phyloP scores from a whole-genome alignment of 768 basidiomycete species.

The Antrodiella citrinella region DNA sequence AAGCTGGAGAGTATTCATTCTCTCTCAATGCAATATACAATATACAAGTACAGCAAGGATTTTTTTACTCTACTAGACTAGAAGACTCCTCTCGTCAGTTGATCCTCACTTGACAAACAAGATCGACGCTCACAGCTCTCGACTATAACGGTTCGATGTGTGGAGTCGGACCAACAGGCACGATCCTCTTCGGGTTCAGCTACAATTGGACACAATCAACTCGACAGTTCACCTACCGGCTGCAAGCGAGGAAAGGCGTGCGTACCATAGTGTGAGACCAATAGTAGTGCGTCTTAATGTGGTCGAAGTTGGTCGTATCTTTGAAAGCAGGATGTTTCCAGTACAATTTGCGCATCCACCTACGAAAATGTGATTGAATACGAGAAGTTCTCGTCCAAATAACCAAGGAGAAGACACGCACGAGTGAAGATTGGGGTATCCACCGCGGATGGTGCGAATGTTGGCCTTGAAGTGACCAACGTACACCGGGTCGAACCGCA shows the following conservation, averaged over 20 bases:
- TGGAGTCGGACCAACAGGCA: conserved; percentile 69
- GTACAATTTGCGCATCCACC: conserved; percentile 84
- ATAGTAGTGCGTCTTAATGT: conserved; percentile 74
- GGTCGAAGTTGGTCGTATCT: conserved; percentile 80
- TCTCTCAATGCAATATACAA: too few species aligned
- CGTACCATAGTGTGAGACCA: conserved; percentile 47
- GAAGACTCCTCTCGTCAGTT: too few species aligned
- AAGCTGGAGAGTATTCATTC: too few species aligned
- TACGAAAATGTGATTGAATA: conserved; percentile 19
- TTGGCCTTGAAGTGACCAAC: conserved; percentile 94
- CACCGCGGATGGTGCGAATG: conserved; percentile 73
- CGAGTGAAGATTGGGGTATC: conserved; percentile 79
- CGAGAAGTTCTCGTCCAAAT: too few species aligned
- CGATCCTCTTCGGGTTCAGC: conserved; percentile 74
- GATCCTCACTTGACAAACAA: too few species aligned
- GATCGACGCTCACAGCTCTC: too few species aligned
- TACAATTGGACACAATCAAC: conserved; percentile 19
- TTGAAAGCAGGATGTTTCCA: conserved; percentile 88
- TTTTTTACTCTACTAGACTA: too few species aligned
- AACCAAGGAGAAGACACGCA: conserved; percentile 23
- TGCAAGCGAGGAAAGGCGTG: too few species aligned
- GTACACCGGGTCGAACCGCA: conserved; percentile 89
- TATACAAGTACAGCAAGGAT: too few species aligned
- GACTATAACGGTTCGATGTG: too few species aligned
- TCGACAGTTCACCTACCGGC: conserved; percentile 2